Percentiles rank a stretch among this genome's conserved stretches.
Conservation (phyloP, 2,329 filamentous ascomycete genomes). For the Falciphora oryzae region DNA sequence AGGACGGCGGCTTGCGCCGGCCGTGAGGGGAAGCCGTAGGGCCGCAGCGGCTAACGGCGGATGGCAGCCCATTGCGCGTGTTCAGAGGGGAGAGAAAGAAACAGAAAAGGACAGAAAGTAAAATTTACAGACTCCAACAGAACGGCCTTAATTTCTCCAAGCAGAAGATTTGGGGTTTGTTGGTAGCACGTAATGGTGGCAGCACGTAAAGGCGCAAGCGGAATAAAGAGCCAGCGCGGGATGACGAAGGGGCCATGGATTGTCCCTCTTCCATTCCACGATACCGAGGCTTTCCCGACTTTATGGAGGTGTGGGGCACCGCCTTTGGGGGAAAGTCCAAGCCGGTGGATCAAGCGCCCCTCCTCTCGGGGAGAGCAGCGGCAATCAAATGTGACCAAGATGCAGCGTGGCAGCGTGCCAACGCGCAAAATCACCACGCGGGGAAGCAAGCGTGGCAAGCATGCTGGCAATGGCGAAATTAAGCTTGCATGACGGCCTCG, state of each 20-base stretch:
- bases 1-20: constrained; percentile 2
- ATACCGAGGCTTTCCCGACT: constrained; percentile 1
- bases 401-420: no score
- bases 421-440: no score
- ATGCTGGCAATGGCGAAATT: not conserved
- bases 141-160: not conserved
- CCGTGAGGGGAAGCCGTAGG: constrained; percentile 5
- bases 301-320: not conserved
- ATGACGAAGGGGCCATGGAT: not conserved
- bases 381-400: no score
- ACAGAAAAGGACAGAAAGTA: not conserved
- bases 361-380: no score
- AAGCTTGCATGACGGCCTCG: not conserved
- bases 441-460: not conserved
- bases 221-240: not conserved
- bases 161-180: not conserved
- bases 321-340: no score
- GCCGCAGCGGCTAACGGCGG: no score
- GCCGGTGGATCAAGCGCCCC: not conserved
- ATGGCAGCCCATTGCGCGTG: not conserved
- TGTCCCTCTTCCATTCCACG: no score
- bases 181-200: no score
- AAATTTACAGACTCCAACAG: not conserved
- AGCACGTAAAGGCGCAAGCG: not conserved
- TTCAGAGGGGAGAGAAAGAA: not conserved